These are phyloP conservation scores for Kluyveromyces starmeri DNA, from an alignment of 805 yeast species.

Conservation along the genomic window DNA sequence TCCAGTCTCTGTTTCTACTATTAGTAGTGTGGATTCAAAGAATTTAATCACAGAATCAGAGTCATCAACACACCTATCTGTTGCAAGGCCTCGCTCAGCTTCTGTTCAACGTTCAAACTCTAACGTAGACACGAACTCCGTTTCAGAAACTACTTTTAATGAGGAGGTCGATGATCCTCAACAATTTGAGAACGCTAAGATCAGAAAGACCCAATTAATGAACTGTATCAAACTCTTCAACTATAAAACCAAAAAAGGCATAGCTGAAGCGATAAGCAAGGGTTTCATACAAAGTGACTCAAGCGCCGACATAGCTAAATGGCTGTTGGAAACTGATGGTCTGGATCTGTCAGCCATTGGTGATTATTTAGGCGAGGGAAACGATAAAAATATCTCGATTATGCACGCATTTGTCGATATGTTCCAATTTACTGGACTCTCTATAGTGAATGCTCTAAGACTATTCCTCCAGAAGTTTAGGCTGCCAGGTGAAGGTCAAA, in stretches of 20 bases:
- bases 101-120: conserved; percentile 7
- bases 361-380: conserved; percentile 86
- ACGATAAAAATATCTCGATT: conserved; percentile 61
- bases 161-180: conserved; percentile 58
- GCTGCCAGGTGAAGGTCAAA: conserved; percentile 97
- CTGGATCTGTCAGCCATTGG: conserved; percentile 81
- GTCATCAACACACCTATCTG: conserved; percentile 1
- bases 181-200: conserved; percentile 79
- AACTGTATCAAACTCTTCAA: conserved; percentile 77
- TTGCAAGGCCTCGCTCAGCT: conserved; percentile 5
- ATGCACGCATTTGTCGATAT: conserved; percentile 92
- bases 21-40: conserved; percentile 8
- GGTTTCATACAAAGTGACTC: conserved; percentile 54
- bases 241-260: conserved; percentile 75
- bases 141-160: conserved; percentile 10
- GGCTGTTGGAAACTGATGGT: conserved; percentile 65
- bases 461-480: conserved; percentile 78
- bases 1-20: conserved; percentile 15
- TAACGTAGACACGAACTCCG: conserved; percentile 5
- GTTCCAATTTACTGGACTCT: conserved; percentile 61
- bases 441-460: conserved; percentile 82
- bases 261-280: conserved; percentile 48
- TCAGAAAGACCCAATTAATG: conserved; percentile 68
- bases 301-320: conserved; percentile 65
- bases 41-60: conserved; percentile 3